Evolutionary conservation across 1,139 yeast genomes (phyloP), one percentile per base, ranked within the genome.

Genomic region (Tardiomyces blankii): DNA sequence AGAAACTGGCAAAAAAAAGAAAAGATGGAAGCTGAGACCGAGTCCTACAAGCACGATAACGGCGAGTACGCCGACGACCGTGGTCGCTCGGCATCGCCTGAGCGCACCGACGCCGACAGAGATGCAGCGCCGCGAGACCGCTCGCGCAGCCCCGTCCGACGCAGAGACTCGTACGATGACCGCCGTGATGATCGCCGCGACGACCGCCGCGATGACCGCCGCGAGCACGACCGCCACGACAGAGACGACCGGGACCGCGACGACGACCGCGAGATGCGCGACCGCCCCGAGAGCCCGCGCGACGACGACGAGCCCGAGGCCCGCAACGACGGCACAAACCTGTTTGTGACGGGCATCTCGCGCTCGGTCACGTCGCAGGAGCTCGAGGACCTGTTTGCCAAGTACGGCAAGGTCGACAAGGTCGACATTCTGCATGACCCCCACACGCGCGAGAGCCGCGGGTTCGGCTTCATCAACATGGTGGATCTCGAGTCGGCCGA

Each of bases 381-480:
- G 43, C 55, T 66, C 19, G 55, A 54, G 38, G 67, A 65, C 19
- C 48, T 64, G 27, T 66, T 65, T 48, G 43, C 58, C 42, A 59
- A 59, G 46, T 57, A 56, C 46, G 70, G 70, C 33, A 47, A 53
- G 18, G 68, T 66, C 23, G 63, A 56, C 42, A 60, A 59, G 47
- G 56, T 59, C 50, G 66, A 65, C 46, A 65, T 66, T 49, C 61
- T 66, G 67, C 48, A 52, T 27, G 70, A 66, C 49, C 70, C 70
- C 12, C 69, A 65, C 50, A 53, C 67, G 9, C 49, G 59, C 16
- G 69, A 64, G 47, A 61, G 70, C 2, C 55, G 70, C 39, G 70
- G 70, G 1, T 66, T 66, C 49, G 70, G 69, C 2, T 66, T 66
- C 46, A 67, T 66, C 45, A 58, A 63, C 49, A 62, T 64, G 62